Percentiles rank a stretch among this genome's conserved stretches.
phyloP scores from a whole-genome alignment of 139 green algal species.

The Chlamydomonas sphaeroides region DNA sequence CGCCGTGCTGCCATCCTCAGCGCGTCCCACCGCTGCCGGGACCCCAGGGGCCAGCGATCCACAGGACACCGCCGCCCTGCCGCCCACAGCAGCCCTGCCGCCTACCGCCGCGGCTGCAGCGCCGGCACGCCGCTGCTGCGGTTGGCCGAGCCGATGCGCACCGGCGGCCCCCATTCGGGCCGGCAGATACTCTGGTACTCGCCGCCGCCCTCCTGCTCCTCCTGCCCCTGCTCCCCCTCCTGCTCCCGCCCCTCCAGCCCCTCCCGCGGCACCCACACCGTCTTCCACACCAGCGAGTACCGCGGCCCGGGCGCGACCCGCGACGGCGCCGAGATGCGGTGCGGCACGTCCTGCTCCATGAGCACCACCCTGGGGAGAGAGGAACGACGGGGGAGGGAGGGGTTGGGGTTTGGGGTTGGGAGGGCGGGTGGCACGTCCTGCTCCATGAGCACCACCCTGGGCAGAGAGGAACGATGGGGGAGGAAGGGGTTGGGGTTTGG shows the following conservation, averaged over 20 bases:
- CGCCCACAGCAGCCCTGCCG: too few species aligned
- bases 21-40: too few species aligned
- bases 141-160: conserved; percentile 21
- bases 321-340: conserved; percentile 64
- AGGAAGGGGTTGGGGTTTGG: too few species aligned
- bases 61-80: too few species aligned
- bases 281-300: conserved; percentile 71
- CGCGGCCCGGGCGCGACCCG: conserved; percentile 43
- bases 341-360: conserved; percentile 62
- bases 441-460: conserved; percentile 45
- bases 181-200: conserved; percentile 28
- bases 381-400: background rate
- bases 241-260: background rate
- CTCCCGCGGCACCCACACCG: conserved; percentile 49
- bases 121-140: background rate
- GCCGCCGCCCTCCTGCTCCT: background rate
- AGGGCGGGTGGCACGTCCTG: conserved; percentile 52
- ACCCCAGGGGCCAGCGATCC: too few species aligned
- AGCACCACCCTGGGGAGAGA: conserved; percentile 36
- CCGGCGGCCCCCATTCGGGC: conserved; percentile 38
- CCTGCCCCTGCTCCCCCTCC: background rate
- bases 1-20: too few species aligned
- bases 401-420: too few species aligned
- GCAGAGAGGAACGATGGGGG: background rate
- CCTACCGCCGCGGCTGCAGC: background rate